phyloP scores from a whole-genome alignment of 768 basidiomycete species.

The Mrakia blollopis region DNA sequence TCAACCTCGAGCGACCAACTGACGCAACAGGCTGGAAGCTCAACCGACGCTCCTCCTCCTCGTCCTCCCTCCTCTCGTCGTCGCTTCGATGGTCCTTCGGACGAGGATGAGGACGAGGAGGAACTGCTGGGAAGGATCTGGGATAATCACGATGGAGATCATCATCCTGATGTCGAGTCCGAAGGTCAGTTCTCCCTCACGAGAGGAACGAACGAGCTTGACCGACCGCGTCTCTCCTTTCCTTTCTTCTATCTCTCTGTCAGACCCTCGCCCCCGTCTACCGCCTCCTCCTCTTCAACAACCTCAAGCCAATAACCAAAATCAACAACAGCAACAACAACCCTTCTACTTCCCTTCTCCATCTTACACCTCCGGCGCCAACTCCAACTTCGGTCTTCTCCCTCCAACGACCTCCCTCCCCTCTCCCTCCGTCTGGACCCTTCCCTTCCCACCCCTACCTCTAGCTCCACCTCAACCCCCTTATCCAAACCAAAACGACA shows the following conservation, averaged over 20 bases:
- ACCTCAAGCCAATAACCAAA: not conserved
- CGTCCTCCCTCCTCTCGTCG: too few species aligned
- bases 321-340: too few species aligned
- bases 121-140: not conserved
- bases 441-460: not conserved
- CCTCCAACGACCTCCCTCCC: not conserved
- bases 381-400: too few species aligned
- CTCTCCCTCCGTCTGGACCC: not conserved
- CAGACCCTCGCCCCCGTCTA: not conserved
- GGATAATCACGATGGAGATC: not conserved
- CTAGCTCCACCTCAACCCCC: not conserved
- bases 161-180: not conserved
- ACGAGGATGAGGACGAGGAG: not conserved
- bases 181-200: not conserved
- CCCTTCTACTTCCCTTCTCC: not conserved
- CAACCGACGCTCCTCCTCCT: not conserved
- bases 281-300: not conserved
- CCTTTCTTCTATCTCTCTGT: not conserved
- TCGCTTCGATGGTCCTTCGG: too few species aligned
- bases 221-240: not conserved
- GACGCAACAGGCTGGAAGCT: not conserved
- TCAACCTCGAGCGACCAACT: too few species aligned
- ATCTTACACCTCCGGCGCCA: not conserved
- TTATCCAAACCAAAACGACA: too few species aligned
- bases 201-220: not conserved